Conservation (phyloP, 116 monocot species). For the Cymodocea nodosa region DNA sequence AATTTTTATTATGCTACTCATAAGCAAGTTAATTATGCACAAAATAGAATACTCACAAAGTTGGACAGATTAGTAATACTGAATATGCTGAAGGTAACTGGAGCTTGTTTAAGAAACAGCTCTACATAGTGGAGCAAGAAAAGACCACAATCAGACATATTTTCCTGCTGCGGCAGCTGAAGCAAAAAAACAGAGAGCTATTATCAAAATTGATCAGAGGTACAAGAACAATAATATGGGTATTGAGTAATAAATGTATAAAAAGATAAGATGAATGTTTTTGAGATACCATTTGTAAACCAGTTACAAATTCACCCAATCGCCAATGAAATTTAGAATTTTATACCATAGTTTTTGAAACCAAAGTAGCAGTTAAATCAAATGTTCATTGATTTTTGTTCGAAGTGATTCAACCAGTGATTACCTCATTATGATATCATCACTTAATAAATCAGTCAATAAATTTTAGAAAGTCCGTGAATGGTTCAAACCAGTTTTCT, state of each 20-base stretch:
- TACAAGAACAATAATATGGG: background rate
- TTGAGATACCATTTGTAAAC: too few species aligned
- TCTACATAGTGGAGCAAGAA: constrained; percentile 96
- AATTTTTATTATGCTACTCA: background rate
- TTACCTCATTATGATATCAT: too few species aligned
- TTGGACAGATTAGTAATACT: constrained; percentile 42
- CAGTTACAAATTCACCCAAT: too few species aligned
- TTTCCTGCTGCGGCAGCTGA: constrained; percentile 95
- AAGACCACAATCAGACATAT: constrained; percentile 87
- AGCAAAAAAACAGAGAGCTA: background rate
- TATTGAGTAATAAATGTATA: background rate
- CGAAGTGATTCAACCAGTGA: too few species aligned
- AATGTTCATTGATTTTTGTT: too few species aligned
- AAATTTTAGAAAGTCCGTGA: too few species aligned
- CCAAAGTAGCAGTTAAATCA: too few species aligned
- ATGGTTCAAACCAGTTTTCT: too few species aligned
- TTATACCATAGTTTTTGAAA: too few species aligned
- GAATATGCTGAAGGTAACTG: constrained; percentile 57
- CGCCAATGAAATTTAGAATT: too few species aligned
- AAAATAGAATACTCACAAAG: constrained; percentile 51
- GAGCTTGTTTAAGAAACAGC: constrained; percentile 74
- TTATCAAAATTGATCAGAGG: background rate
- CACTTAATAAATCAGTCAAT: too few species aligned
- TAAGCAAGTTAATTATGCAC: background rate
- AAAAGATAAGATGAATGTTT: too few species aligned